These are phyloP conservation scores for Pythium phragmitis DNA, from an alignment of 352 stramenopile species.

Conservation along the genomic window DNA sequence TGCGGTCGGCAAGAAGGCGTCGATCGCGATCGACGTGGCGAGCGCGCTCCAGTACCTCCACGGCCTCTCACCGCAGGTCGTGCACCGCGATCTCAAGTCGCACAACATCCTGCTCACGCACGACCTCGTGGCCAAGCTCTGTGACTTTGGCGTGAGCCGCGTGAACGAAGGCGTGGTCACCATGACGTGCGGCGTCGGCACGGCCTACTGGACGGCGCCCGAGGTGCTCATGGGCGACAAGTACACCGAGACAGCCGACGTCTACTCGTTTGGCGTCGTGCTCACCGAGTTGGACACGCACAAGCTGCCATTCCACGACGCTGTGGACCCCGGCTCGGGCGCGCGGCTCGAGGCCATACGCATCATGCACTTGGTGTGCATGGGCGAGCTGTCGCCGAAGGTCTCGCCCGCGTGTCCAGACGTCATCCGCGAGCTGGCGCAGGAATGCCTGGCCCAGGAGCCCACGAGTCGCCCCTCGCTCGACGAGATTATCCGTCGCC, in stretches of 20 bases:
- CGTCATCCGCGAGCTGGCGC: conserved; percentile 24
- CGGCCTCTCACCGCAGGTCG: conserved; percentile 14
- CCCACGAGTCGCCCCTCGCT: conserved; percentile 31
- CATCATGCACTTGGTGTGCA: conserved; percentile 25
- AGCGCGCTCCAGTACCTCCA: conserved; percentile 32
- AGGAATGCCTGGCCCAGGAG: conserved; percentile 28
- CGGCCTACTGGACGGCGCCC: conserved; percentile 43
- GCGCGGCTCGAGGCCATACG: conserved; percentile 23
- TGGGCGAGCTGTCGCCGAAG: conserved; percentile 30
- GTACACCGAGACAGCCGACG: conserved; percentile 37
- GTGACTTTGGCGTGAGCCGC: conserved; percentile 45
- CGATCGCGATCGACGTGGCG: conserved; percentile 31
- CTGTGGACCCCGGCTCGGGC: conserved; percentile 12
- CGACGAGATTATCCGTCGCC: conserved; percentile 26
- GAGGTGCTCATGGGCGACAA: conserved; percentile 40
- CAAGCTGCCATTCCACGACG: conserved; percentile 29
- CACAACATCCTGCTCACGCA: conserved; percentile 31
- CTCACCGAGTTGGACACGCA: conserved; percentile 34
- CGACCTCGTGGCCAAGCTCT: conserved; percentile 35
- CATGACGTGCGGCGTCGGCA: conserved; percentile 43
- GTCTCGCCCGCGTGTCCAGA: conserved; percentile 26
- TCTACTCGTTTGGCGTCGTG: conserved; percentile 41
- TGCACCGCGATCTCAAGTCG: conserved; percentile 37
- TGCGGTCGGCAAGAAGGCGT: conserved; percentile 15
- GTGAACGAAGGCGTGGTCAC: conserved; percentile 18